Evolutionary conservation across 345 rosid genomes (phyloP), one percentile per base, ranked within the genome.

Genomic region (Laguncularia racemosa): DNA sequence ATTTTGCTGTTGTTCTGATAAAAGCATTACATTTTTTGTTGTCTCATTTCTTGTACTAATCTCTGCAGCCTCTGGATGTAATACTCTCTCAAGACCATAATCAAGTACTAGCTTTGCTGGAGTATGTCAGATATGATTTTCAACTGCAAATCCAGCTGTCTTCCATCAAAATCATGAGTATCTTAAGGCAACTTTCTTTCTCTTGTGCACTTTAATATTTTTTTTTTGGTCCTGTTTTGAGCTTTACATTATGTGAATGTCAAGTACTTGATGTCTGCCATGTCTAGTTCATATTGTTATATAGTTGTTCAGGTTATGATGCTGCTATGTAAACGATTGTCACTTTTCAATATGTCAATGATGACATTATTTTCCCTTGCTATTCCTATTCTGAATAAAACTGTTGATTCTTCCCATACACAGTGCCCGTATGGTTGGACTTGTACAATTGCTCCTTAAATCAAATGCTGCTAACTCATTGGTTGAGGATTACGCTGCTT

Each of bases 371-470:
- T 21, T n/a, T 55, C 57, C 44, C 46, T 38, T 17, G 45, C 46
- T 38, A 20, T 16, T n/a, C 46, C 26, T 21, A 38, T 15, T 50
- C 19, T 60, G 21, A 60, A 23, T 23, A 23, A 23, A 23, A 23
- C 28, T 60, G 53, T 50, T 19, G 38, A 55, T 49, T 26, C 40
- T 33, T 33, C 40, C 40, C 40, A 33, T 33, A 33, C 53, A 64
- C 81, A 91, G 98, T 67, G 81, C 96, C 58, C 98, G 98, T 50
- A 80, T 89, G 77, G 86, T 73, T 76, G 98, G 96, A 61, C 88
- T 92, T 23, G 90, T 86, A 45, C 96, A 86, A 57, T 66, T 92
- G 66, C 78, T 92, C 47, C 77, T 91, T 48, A 89, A 89, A 75
- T 74, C 74, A 51, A 83, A 83, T 83, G 87, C 90, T 61, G 88